These are phyloP conservation scores for Beta vulgaris DNA, from an alignment of 148 eudicot genomes.

Conservation along the genomic window DNA sequence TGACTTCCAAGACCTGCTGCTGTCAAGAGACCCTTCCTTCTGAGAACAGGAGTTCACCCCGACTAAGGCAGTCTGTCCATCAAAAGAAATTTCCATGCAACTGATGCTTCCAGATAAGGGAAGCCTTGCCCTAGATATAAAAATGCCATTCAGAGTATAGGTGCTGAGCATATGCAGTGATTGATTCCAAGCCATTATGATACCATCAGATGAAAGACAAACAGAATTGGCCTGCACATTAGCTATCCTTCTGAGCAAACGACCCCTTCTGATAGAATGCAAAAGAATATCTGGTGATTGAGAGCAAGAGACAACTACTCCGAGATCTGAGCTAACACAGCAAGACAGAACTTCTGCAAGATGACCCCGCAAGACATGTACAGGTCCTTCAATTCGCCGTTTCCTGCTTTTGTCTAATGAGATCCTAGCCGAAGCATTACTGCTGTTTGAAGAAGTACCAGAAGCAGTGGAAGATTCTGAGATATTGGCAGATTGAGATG, in stretches of 20 bases:
- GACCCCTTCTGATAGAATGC: conserved; percentile 79
- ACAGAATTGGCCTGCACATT: conserved; percentile 71
- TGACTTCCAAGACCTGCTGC: conserved; percentile 31
- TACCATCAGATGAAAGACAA: conserved; percentile 73
- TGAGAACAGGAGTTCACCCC: conserved; percentile 63
- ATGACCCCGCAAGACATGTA: conserved; percentile 91
- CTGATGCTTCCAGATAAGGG: conserved; percentile 59
- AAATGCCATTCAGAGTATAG: conserved; percentile 71
- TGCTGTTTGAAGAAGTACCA: conserved; percentile 49
- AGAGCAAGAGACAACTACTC: conserved; percentile 86
- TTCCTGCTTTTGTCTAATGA: conserved; percentile 57
- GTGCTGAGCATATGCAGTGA: conserved; percentile 56
- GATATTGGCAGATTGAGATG: conserved; percentile 39
- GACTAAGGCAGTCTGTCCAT: conserved; percentile 73
- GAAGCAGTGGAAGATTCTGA: conserved; percentile 52
- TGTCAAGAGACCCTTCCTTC: conserved; percentile 41
- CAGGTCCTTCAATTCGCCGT: conserved; percentile 83
- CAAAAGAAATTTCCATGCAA: conserved; percentile 86
- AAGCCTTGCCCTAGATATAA: conserved; percentile 57
- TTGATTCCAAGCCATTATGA: conserved; percentile 80
- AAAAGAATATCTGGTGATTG: conserved; percentile 67
- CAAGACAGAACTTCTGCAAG: conserved; percentile 76
- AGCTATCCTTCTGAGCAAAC: conserved; percentile 71
- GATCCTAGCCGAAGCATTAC: conserved; percentile 40
- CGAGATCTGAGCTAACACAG: conserved; percentile 83